phyloP scores from a whole-genome alignment of 768 basidiomycete species.

The Pleurotus pulmonarius region DNA sequence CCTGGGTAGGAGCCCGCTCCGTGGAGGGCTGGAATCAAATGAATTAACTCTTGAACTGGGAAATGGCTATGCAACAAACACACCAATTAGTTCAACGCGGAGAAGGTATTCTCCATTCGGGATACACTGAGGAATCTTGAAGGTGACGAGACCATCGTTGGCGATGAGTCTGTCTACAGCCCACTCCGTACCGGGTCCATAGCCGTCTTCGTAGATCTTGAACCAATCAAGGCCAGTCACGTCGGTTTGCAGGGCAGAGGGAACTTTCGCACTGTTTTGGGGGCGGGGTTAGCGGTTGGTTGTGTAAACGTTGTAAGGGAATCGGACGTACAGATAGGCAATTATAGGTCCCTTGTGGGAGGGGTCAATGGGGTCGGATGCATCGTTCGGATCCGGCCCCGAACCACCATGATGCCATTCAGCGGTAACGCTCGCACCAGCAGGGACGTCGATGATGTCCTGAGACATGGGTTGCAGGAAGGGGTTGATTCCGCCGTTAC shows the following conservation, averaged over 20 bases:
- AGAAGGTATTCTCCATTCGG: slow-evolving; percentile 13
- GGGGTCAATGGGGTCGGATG: slow-evolving; percentile 45
- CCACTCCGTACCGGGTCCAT: slow-evolving; percentile 26
- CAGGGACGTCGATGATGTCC: slow-evolving; percentile 43
- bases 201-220: slow-evolving; percentile 39
- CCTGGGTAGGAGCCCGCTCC: slow-evolving; percentile 3
- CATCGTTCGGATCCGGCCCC: slow-evolving; percentile 36
- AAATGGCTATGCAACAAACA: not conserved
- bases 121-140: slow-evolving; percentile 21
- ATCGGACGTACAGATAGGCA: slow-evolving; percentile 40
- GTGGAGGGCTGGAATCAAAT: not conserved
- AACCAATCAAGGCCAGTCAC: slow-evolving; percentile 43
- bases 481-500: slow-evolving; percentile 59
- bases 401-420: slow-evolving; percentile 49
- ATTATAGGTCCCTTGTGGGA: slow-evolving; percentile 52
- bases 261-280: slow-evolving; percentile 36
- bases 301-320: not conserved
- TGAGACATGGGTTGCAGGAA: slow-evolving; percentile 44
- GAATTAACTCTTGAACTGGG: too few relatives aligned
- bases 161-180: slow-evolving; percentile 34
- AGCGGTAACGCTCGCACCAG: slow-evolving; percentile 48
- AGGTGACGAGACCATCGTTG: slow-evolving; percentile 37
- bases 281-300: not conserved
- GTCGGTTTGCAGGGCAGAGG: slow-evolving; percentile 11
- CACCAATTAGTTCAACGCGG: slow-evolving; percentile 3